Base-by-base conservation (phyloP, 140 eudicot species). In the Ambrosia hybrid region DNA sequence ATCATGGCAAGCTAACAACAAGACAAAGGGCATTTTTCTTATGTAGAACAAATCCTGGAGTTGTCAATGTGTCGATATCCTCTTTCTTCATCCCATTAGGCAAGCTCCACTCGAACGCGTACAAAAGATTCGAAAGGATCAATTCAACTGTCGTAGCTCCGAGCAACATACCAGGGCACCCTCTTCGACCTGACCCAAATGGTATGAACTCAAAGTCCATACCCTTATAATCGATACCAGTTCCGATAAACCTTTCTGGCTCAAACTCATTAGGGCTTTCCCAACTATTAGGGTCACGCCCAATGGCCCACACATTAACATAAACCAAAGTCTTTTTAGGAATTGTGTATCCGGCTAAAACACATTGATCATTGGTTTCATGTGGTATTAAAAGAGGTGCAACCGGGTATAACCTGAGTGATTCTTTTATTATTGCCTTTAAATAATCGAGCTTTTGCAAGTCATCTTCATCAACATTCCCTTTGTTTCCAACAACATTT, bases 251-350 rank as follows among this genome's bases (percentile, higher is more conserved):
- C 56, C 78, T 77, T 48, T 77, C 81, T 1, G 26, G 81, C 3
- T 48, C 6, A 71, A 70, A 77, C 55, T 62, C 81, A 49, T 72
- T 73, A 33, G 82, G 78, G 12, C 72, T 36, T 12, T 64, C 76
- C 82, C 77, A 78, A 70, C 8, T 34, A 53, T 78, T 51, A 45
- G 82, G 82, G 69, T 77, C 76, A 26, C 81, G 67, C 10, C 81
- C 81, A 15, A 77, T 69, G 17, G 81, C 81, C 81, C 81, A 77
- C 7, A 14, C 59, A 11, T 77, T 77, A 0, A 70, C 77, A 4
- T 48, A 52, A 41, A 70, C 71, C 36, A 60, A 9, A 13, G 81
- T 77, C 55, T 77, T 70, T 14, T 67, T 65, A 0, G 70, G 71
- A 45, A 77, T 77, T 6, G 62, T 6, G 65, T 68, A 77, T 30